Evolutionary conservation across 116 monocot species (phyloP), one percentile per base, ranked within the genome.

Genomic region (Dioscorea cayenensis): DNA sequence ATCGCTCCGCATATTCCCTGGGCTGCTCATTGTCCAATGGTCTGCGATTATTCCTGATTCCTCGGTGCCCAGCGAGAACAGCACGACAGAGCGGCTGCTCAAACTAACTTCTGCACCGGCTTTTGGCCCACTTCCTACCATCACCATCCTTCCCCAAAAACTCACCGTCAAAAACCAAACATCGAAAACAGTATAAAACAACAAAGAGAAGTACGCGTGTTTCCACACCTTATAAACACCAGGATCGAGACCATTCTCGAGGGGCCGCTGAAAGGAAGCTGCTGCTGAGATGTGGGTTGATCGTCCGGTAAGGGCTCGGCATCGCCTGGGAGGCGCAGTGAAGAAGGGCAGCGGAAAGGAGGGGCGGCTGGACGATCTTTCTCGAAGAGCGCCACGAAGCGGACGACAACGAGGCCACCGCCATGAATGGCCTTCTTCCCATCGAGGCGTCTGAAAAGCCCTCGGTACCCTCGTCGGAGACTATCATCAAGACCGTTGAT

Each of bases 101-200:
- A 96, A 72, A n/a, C 55, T n/a, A n/a, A 52, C 90, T 92, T 92
- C 81, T 90, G 81, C 66, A 96, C 83, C 13, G 96, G 90, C 64
- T 71, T 76, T 84, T 96, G 92, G 63, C 96, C 92, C 65, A 86
- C 92, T 74, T 84, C 96, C 96, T 60, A 96, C 86, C 74, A 96
- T 7, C 51, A 96, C 88, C 63, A 92, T n/a, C 95, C 95, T 86
- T 60, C 61, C 28, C 25, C 28, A 50, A 60, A 36, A 28, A n/a
- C 6, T 58, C 55, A 55, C 51, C 27, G 59, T 35, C 12, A 29
- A 36, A 63, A 61, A 71, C 66, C 49, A 50, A 20, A n/a, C 32
- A 43, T 43, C 7, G 43, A 43, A 43, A 43, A 38, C 50, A 37
- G n/a, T 4, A 50, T 14, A 4, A 7, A 38, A n/a, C 14, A 12